These are phyloP conservation scores for Phytopythium ostracodes DNA, from an alignment of 352 stramenopile genomes.

Conservation along the genomic window DNA sequence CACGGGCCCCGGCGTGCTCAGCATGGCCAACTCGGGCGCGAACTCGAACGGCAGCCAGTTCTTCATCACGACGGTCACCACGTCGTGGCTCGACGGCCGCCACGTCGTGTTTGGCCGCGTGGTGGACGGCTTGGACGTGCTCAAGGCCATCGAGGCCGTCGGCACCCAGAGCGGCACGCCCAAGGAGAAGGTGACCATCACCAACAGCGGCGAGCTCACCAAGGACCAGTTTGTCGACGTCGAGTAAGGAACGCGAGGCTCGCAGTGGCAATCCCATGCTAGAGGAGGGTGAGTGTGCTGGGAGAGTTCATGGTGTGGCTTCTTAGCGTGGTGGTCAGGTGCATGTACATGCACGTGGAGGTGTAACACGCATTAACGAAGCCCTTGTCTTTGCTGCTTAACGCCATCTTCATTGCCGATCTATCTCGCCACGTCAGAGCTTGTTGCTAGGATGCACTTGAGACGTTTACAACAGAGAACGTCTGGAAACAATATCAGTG, in stretches of 20 bases:
- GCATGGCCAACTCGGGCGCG: conserved; percentile 96
- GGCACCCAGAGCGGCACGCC: conserved; percentile 18
- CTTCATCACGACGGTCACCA: conserved; percentile 94
- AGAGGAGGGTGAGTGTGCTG: too few species aligned
- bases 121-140: conserved; percentile 95
- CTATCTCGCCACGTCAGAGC: background rate
- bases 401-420: background rate
- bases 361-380: too few species aligned
- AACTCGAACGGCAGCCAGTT: conserved; percentile 99
- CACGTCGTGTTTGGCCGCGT: conserved; percentile 93
- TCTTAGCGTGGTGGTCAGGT: too few species aligned
- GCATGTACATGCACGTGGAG: too few species aligned
- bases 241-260: background rate
- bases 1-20: conserved; percentile 85
- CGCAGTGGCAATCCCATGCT: background rate
- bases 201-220: conserved; percentile 93
- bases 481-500: background rate
- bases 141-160: conserved; percentile 92
- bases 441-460: too few species aligned
- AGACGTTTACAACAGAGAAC: background rate
- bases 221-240: conserved; percentile 8
- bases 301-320: too few species aligned
- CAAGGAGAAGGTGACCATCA: conserved; percentile 83
- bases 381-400: too few species aligned
- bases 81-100: conserved; percentile 84